Evolutionary conservation across 441 rosid genomes (phyloP).

Genomic region (Hura crepitans): DNA sequence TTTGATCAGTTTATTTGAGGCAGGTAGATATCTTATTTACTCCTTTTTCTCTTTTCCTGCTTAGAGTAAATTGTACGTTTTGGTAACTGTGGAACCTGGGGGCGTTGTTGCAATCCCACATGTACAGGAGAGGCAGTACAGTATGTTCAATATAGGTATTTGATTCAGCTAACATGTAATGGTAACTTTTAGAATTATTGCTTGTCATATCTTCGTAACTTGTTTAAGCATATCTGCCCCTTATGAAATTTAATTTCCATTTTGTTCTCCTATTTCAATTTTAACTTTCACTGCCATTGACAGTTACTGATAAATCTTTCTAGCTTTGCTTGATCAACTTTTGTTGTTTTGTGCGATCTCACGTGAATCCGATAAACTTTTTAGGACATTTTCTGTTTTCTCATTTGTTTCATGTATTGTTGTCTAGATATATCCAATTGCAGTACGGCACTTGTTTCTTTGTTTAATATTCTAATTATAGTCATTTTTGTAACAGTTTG

Average conservation of each 20-base stretch:
- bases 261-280: background rate
- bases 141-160: constrained; percentile 79
- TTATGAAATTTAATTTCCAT: background rate
- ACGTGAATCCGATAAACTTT: background rate
- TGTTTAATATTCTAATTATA: background rate
- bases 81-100: constrained; percentile 78
- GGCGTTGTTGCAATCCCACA: constrained; percentile 72
- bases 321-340: background rate
- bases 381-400: background rate
- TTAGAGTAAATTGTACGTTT: constrained; percentile 49
- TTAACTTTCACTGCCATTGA: background rate
- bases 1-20: constrained; percentile 10
- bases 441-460: background rate
- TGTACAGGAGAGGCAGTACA: constrained; percentile 44
- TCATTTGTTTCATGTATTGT: background rate
- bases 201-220: background rate
- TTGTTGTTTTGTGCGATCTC: background rate
- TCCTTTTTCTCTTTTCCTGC: constrained; percentile 1
- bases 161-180: background rate
- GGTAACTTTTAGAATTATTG: background rate
- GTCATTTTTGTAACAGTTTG: constrained; percentile 50
- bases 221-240: constrained; percentile 3
- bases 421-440: background rate
- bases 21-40: constrained; percentile 1
- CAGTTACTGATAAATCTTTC: background rate